Evolutionary conservation across 148 eudicot genomes (phyloP), one percentile per base, ranked within the genome.

Genomic region (Heliosperma pusillum): DNA sequence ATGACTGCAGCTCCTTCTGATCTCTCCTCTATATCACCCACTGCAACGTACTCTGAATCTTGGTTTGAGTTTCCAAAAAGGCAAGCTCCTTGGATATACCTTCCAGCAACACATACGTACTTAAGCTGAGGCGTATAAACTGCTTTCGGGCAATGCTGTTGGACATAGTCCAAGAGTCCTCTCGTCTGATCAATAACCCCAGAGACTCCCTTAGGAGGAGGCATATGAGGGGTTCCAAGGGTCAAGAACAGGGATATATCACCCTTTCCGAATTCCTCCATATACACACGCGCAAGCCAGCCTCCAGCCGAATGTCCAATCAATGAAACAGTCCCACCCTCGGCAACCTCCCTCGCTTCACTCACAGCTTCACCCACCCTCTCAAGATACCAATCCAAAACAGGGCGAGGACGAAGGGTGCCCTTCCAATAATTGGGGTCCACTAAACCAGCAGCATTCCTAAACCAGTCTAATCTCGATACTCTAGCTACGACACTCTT

Each of bases 281-380:
- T 81, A 81, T 90, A 95, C 44, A 95, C 91, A 25, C 99, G 92
- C 47, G 96, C 99, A 61, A 92, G 89, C 99, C 99, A 95, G 62
- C 99, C 99, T 76, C 99, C 99, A 1, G 99, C 99, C 30, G 99
- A 95, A 78, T 95, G 99, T 40, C 99, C 99, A 50, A 95, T 85
- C 78, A 95, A 82, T 20, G 99, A 90, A 26, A 95, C 74, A 17
- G 53, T 63, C 73, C 82, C 77, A 83, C 91, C 96, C 85, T 78
- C 76, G 50, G 89, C 80, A 42, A 85, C 80, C 79, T 90, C 85
- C 78, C 78, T 87, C 13, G 98, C 97, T 80, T 92, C 89, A 58
- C 29, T 82, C 16, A 92, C 86, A 66, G 96, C 98, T 27, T 89
- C 91, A 72, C 88, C 89, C 58, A 95, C 80, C 79, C 96, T 85